These are phyloP conservation scores for Paracamarosporium sp. DNA, from an alignment of 2,329 filamentous ascomycete genomes.

Conservation along the genomic window DNA sequence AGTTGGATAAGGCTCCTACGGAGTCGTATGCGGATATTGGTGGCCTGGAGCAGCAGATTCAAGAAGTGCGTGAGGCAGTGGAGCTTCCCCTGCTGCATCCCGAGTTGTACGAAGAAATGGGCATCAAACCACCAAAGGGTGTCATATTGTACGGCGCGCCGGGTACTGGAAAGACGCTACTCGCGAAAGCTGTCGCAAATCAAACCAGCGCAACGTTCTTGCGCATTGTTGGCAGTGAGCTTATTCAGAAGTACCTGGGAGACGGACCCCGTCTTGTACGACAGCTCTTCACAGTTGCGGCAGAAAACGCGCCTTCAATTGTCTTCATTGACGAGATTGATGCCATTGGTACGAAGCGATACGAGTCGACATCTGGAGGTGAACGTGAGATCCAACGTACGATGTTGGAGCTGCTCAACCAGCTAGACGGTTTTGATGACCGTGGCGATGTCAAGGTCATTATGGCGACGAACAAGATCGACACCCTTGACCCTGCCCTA, in stretches of 20 bases:
- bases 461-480: slow-evolving; percentile 99
- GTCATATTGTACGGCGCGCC: slow-evolving; percentile 98
- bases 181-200: slow-evolving; percentile 97
- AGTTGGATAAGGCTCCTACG: slow-evolving; percentile 97
- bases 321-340: slow-evolving; percentile 99
- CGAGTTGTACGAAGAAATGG: slow-evolving; percentile 99
- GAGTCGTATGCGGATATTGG: slow-evolving; percentile 99
- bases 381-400: slow-evolving; percentile 98
- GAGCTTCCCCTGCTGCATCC: slow-evolving; percentile 94
- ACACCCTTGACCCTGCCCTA: slow-evolving; percentile 92
- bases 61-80: slow-evolving; percentile 96
- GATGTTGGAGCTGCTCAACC: slow-evolving; percentile 97
- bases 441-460: slow-evolving; percentile 99
- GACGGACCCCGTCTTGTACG: slow-evolving; percentile 93
- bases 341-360: slow-evolving; percentile 97
- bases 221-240: slow-evolving; percentile 93
- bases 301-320: slow-evolving; percentile 94
- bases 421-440: slow-evolving; percentile 98
- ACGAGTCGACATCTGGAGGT: slow-evolving; percentile 95
- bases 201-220: slow-evolving; percentile 99
- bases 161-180: slow-evolving; percentile 93
- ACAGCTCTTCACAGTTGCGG: slow-evolving; percentile 94
- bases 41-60: slow-evolving; percentile 92
- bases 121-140: slow-evolving; percentile 99
- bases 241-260: slow-evolving; percentile 98